A percentile compares a stretch with the other conserved stretches of the same genome.
Conservation (phyloP, 371 early-diverging fungal genomes). For the Mortierella sp. region DNA sequence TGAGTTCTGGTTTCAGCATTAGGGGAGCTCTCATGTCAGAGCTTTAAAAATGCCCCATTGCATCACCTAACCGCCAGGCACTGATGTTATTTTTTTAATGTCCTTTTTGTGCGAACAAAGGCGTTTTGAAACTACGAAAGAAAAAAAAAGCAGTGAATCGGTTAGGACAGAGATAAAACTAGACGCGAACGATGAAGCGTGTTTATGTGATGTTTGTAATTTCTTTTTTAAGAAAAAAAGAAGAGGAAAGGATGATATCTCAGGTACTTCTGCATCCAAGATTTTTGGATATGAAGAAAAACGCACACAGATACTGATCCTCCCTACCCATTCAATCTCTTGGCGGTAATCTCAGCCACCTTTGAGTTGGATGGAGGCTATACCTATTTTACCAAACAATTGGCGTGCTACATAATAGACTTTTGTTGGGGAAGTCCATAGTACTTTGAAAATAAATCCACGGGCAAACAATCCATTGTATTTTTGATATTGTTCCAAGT, state of each 20-base stretch:
- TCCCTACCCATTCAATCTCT: neutral
- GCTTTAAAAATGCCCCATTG: too few relatives aligned
- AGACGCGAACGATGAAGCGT: neutral
- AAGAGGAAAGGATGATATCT: conserved; percentile 50
- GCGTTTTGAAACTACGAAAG: neutral
- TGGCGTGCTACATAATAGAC: neutral
- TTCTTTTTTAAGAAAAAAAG: neutral
- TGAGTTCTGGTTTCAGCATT: conserved; percentile 8
- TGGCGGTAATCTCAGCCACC: too few relatives aligned
- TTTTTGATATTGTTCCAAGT: too few relatives aligned
- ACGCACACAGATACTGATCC: conserved; percentile 54
- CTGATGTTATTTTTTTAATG: neutral
- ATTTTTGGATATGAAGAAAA: conserved; percentile 30
- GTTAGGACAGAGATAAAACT: too few relatives aligned
- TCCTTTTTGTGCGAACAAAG: conserved; percentile 2
- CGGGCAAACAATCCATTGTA: neutral
- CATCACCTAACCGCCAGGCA: neutral
- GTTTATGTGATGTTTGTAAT: neutral
- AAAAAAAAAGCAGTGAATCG: too few relatives aligned
- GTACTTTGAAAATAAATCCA: neutral
- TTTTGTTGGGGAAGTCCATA: too few relatives aligned
- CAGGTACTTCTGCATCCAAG: conserved; percentile 53
- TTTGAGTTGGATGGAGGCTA: too few relatives aligned
- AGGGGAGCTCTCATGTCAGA: neutral
- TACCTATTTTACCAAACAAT: neutral